phyloP scores from a whole-genome alignment of 805 yeast genomes.

The Candida silvatica region DNA sequence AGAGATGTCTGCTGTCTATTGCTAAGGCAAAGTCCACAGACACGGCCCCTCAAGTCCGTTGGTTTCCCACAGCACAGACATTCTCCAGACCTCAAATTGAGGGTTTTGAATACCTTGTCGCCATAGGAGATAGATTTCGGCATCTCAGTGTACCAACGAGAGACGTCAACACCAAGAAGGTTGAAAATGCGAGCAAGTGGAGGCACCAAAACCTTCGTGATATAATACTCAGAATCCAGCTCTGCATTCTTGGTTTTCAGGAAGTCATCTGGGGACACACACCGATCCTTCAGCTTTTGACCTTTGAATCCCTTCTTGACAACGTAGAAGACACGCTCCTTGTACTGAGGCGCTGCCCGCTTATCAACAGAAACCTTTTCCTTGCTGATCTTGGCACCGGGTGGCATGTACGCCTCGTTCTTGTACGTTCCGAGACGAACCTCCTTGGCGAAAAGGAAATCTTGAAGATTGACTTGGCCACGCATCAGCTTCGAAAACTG shows the following conservation, averaged over 20 bases:
- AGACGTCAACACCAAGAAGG: slow-evolving; percentile 73
- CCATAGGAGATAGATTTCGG: slow-evolving; percentile 30
- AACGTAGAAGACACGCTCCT: slow-evolving; percentile 82
- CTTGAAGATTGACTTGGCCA: slow-evolving; percentile 64
- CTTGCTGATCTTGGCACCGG: slow-evolving; percentile 83
- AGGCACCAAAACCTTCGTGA: slow-evolving; percentile 75
- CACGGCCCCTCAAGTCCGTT: slow-evolving; percentile 4
- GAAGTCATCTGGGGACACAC: slow-evolving; percentile 70
- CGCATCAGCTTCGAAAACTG: slow-evolving; percentile 60
- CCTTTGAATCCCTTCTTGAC: slow-evolving; percentile 53
- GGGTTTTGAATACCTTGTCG: slow-evolving; percentile 8
- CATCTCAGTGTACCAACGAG: slow-evolving; percentile 66
- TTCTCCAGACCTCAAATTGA: slow-evolving; percentile 15
- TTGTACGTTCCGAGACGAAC: slow-evolving; percentile 81
- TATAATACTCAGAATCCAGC: slow-evolving; percentile 80
- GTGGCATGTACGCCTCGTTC: slow-evolving; percentile 65
- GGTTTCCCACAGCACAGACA: slow-evolving; percentile 24
- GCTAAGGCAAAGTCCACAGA: slow-evolving; percentile 28
- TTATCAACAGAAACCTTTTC: slow-evolving; percentile 54
- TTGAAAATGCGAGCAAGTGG: slow-evolving; percentile 82
- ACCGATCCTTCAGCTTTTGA: slow-evolving; percentile 62
- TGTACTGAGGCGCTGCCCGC: slow-evolving; percentile 76
- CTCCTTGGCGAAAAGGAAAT: slow-evolving; percentile 87
- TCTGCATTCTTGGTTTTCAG: slow-evolving; percentile 31
- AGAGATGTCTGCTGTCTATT: slow-evolving; percentile 29